Percentiles rank a stretch among this genome's conserved stretches.
Conservation (phyloP, 139 green algal genomes). For the Chlorella sp. region DNA sequence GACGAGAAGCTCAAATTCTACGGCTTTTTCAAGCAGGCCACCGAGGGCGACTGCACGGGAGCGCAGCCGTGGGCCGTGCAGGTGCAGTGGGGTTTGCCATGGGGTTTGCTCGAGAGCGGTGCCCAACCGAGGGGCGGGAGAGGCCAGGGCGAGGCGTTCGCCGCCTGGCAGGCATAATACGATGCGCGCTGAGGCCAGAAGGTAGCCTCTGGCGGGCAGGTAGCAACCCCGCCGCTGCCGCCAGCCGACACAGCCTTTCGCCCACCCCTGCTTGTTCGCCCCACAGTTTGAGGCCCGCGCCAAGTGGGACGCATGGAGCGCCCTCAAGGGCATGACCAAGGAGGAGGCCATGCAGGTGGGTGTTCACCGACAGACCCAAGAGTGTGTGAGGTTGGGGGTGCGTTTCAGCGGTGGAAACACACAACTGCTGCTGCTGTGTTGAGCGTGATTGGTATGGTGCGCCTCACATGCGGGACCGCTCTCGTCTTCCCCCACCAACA, state of each 20-base stretch:
- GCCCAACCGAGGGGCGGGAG: too few relatives aligned
- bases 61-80: conserved; percentile 69
- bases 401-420: background rate
- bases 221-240: background rate
- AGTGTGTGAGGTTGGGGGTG: background rate
- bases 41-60: conserved; percentile 65
- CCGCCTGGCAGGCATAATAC: too few relatives aligned
- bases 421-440: too few relatives aligned
- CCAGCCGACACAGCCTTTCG: background rate
- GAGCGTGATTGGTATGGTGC: too few relatives aligned
- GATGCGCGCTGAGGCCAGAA: too few relatives aligned
- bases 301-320: conserved; percentile 78
- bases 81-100: too few relatives aligned
- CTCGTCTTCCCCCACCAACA: background rate
- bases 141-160: too few relatives aligned
- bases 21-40: conserved; percentile 74
- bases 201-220: too few relatives aligned
- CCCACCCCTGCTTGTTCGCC: background rate
- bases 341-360: conserved; percentile 71
- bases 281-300: conserved; percentile 67
- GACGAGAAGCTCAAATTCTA: conserved; percentile 76
- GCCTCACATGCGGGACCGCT: too few relatives aligned
- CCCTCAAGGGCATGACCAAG: conserved; percentile 75
- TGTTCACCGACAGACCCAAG: background rate
- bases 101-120: too few relatives aligned